phyloP scores from a whole-genome alignment of 2,329 filamentous ascomycete genomes.

The Claviceps purpurea region DNA sequence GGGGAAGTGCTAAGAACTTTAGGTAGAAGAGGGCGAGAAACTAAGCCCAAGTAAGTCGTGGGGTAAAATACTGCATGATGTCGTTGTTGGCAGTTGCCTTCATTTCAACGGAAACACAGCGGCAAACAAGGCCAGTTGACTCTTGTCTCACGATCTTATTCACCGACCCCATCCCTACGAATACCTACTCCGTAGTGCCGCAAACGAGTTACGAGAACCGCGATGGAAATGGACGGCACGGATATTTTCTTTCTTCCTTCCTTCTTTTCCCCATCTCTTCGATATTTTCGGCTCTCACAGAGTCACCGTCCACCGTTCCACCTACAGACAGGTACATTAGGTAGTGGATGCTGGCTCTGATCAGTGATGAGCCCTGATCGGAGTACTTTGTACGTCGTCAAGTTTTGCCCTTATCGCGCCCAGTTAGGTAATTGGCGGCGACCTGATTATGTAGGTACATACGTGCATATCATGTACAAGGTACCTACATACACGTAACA shows the following conservation, averaged over 20 bases:
- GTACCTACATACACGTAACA: too few species aligned
- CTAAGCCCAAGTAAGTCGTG: constrained; percentile 2
- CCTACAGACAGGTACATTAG: not conserved
- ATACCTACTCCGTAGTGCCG: too few species aligned
- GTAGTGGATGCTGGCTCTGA: not conserved
- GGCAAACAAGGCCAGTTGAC: not conserved
- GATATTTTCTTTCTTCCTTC: too few species aligned
- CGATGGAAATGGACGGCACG: not conserved
- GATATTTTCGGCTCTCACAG: not conserved
- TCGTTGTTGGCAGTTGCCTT: not conserved
- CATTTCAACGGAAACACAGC: not conserved
- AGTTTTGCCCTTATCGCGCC: not conserved
- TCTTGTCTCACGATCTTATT: not conserved
- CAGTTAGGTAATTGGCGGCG: constrained; percentile 1
- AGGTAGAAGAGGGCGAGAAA: not conserved
- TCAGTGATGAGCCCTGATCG: not conserved
- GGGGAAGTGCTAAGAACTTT: not conserved
- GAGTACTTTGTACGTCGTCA: not conserved
- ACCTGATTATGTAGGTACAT: not conserved
- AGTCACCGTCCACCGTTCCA: not conserved
- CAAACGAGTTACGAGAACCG: not conserved
- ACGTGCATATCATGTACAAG: too few species aligned
- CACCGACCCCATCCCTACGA: not conserved
- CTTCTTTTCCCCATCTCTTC: not conserved
- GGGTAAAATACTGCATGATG: not conserved